Conservation (phyloP, 176 grass and related monocot species). For the Oryza meridionalis region DNA sequence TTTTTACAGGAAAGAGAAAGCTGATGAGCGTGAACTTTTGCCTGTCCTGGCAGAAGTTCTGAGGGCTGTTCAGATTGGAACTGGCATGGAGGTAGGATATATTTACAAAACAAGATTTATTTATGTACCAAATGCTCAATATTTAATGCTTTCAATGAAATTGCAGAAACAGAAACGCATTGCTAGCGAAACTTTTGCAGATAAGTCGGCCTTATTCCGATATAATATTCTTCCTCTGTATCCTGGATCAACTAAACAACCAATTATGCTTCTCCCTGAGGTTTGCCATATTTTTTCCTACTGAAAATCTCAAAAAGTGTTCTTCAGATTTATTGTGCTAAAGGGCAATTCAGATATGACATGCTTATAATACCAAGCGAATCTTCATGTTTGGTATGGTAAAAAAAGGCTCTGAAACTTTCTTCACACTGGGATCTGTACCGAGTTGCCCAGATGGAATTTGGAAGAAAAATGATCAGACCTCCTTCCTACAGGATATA, state of each 20-base stretch:
- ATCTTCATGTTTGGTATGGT: conserved; percentile 32
- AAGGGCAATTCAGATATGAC: conserved; percentile 9
- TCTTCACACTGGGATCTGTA: neutral
- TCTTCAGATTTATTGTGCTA: neutral
- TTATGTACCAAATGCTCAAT: conserved; percentile 6
- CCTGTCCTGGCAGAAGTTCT: conserved; percentile 71
- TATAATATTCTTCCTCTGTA: conserved; percentile 96
- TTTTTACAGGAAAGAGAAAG: conserved; percentile 68
- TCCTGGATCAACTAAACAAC: conserved; percentile 58
- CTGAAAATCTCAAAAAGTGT: conserved; percentile 26
- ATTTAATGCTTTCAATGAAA: conserved; percentile 41
- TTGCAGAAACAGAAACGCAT: conserved; percentile 58
- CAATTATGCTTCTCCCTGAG: conserved; percentile 93
- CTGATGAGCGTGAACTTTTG: conserved; percentile 52
- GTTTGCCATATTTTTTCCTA: conserved; percentile 47
- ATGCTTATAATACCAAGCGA: neutral
- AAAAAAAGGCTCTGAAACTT: neutral
- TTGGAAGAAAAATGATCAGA: conserved; percentile 10
- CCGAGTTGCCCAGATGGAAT: conserved; percentile 2
- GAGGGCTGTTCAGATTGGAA: conserved; percentile 66
- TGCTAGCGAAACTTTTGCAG: conserved; percentile 60
- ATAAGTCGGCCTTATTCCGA: conserved; percentile 59
- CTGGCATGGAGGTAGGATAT: conserved; percentile 58
- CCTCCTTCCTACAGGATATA: neutral
- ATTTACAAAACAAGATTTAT: conserved; percentile 32